Evolutionary conservation across 148 eudicot species (phyloP), one percentile per base, ranked within the genome.

Genomic region (Mesembryanthemum crystallinum): DNA sequence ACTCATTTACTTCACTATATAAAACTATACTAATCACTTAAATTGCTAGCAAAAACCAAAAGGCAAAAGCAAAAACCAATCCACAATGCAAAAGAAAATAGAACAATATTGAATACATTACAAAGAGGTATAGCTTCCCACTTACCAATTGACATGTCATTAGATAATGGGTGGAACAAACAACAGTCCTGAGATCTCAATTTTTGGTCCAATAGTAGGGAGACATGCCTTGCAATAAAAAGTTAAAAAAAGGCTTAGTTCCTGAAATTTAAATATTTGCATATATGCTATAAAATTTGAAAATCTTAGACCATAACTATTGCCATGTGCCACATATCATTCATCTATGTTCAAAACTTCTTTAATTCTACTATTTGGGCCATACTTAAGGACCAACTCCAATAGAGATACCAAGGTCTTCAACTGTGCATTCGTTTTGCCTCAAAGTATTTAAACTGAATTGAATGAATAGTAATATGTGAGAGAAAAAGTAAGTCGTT

Each of bases 151-250:
- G 98, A 75, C 85, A 82, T 83, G 71, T 94, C 97, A 83, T 94
- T 94, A 21, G 94, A 88, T 60, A 94, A 79, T 63, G 98, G 98
- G 70, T 94, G 98, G 87, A 94, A 94, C 77, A 94, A 75, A 72
- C 92, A 87, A 82, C 83, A 79, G 27, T 79, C 87, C 55, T 87
- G 89, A 55, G 81, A 49, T 84, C 79, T 88, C 72, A 94, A 83
- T 67, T 93, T 88, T 86, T 94, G 90, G 76, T 94, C 98, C 82
- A 94, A 72, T 67, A 85, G 67, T 47, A 85, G 74, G 24, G 86
- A 76, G n/a, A 86, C 88, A 72, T 81, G 75, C 86, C 92, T 88
- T 83, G 75, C 68, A 80, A 72, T 69, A 45, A 42, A 73, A 77
- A 64, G 69, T 3, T 39, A 55, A 71, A 30, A 30, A 65, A 8